phyloP scores from a whole-genome alignment of 495 filamentous ascomycete genomes.

The Jackrogersella minutella region DNA sequence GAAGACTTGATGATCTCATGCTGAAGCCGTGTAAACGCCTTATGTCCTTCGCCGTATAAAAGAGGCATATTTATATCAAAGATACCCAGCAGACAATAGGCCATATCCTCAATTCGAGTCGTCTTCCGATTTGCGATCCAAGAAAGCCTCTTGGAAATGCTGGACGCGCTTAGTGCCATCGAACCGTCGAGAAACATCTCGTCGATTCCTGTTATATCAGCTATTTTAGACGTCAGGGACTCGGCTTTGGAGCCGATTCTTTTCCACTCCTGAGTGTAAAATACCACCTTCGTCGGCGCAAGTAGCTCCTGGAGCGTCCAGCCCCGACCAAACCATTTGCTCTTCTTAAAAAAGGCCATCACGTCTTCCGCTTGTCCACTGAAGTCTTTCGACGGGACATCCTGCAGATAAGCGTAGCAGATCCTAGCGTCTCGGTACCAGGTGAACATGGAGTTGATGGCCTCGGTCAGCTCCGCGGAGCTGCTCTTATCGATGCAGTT shows the following conservation, averaged over 20 bases:
- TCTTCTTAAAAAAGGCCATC: slow-evolving; percentile 1
- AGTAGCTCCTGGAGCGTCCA: slow-evolving; percentile 53
- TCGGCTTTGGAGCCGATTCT: not conserved
- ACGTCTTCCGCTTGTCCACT: not conserved
- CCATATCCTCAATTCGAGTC: slow-evolving; percentile 4
- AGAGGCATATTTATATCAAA: slow-evolving; percentile 9
- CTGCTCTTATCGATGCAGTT: slow-evolving; percentile 56
- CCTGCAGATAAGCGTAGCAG: slow-evolving; percentile 55
- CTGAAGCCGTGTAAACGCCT: slow-evolving; percentile 4
- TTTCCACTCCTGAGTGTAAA: slow-evolving; percentile 37
- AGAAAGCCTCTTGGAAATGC: not conserved
- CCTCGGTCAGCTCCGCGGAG: slow-evolving; percentile 50
- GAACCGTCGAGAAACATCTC: not conserved
- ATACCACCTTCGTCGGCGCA: slow-evolving; percentile 44
- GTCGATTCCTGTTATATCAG: not conserved
- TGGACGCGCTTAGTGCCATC: not conserved
- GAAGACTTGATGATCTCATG: slow-evolving; percentile 1
- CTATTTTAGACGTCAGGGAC: not conserved
- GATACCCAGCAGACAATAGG: not conserved
- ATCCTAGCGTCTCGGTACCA: slow-evolving; percentile 49
- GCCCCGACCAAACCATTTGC: slow-evolving; percentile 50
- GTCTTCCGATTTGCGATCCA: slow-evolving; percentile 3
- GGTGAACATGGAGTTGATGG: slow-evolving; percentile 43
- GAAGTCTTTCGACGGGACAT: slow-evolving; percentile 33
- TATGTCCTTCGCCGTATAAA: not conserved